Conservation (phyloP, 2,329 filamentous ascomycete genomes). For the Penicillium rolfsii region DNA sequence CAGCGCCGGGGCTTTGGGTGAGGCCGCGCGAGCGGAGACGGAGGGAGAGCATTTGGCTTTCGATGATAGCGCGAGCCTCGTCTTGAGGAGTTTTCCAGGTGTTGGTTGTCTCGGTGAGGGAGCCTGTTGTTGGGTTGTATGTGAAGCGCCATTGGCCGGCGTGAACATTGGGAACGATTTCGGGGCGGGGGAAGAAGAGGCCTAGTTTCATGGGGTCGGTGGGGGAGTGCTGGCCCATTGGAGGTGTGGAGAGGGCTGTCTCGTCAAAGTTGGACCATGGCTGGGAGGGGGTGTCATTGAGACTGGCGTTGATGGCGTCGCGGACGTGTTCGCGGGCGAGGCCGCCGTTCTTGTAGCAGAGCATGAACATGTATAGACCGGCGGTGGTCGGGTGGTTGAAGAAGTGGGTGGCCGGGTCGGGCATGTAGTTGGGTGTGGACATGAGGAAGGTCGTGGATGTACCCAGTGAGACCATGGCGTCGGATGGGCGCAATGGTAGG, state of each 20-base stretch:
- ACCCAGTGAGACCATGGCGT: conserved; percentile 92
- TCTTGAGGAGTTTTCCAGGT: conserved; percentile 61
- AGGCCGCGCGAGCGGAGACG: conserved; percentile 80
- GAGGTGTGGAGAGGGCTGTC: conserved; percentile 67
- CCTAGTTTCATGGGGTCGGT: conserved; percentile 75
- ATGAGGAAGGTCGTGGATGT: conserved; percentile 97
- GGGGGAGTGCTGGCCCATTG: conserved; percentile 64
- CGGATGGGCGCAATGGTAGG: conserved; percentile 80
- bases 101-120: conserved; percentile 57
- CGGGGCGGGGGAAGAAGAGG: conserved; percentile 91
- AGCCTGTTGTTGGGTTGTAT: conserved; percentile 54
- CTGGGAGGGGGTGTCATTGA: conserved; percentile 51
- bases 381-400: conserved; percentile 94
- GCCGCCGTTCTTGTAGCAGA: conserved; percentile 98
- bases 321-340: conserved; percentile 88
- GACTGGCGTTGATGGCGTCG: conserved; percentile 68
- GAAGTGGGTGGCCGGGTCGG: conserved; percentile 91
- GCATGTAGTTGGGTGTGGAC: conserved; percentile 89
- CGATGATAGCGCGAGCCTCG: conserved; percentile 86
- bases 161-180: conserved; percentile 90
- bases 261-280: conserved; percentile 83
- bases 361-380: conserved; percentile 98
- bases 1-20: conserved; percentile 60
- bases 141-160: conserved; percentile 86
- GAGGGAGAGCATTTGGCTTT: conserved; percentile 92